phyloP scores from a whole-genome alignment of 139 green algal species.

The Micromonas pusilla region DNA sequence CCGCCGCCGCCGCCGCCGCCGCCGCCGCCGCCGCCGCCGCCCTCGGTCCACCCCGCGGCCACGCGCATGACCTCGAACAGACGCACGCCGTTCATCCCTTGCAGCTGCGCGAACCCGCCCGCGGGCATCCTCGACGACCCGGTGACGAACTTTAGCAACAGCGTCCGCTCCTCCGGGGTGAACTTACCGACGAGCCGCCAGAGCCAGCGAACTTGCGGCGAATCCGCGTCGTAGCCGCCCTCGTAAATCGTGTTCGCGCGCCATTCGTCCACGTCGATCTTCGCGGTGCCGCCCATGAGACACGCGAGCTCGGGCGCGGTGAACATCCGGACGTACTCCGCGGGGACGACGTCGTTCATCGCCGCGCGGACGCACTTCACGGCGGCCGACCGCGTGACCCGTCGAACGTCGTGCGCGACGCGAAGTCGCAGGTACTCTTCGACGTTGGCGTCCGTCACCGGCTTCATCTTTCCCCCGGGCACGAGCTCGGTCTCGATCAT shows the following conservation, averaged over 20 bases:
- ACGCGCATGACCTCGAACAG: too few relatives aligned
- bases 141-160: slow-evolving; percentile 41
- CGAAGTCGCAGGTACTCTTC: background rate
- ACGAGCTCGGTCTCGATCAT: background rate
- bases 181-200: slow-evolving; percentile 53
- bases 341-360: background rate
- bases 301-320: slow-evolving; percentile 64
- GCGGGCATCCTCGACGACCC: slow-evolving; percentile 36
- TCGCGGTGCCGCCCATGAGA: slow-evolving; percentile 59
- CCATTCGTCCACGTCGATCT: slow-evolving; percentile 60
- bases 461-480: background rate
- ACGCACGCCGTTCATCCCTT: slow-evolving; percentile 35
- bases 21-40: too few relatives aligned
- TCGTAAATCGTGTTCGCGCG: slow-evolving; percentile 61
- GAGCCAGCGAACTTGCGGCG: slow-evolving; percentile 56
- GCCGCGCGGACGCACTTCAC: background rate
- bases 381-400: background rate
- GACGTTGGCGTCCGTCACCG: background rate
- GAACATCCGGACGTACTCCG: background rate
- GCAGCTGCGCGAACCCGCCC: slow-evolving; percentile 32
- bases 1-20: too few relatives aligned
- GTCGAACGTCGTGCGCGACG: background rate
- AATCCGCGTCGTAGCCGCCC: slow-evolving; percentile 52
- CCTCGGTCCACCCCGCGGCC: too few relatives aligned
- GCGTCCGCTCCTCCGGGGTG: slow-evolving; percentile 27